Base-by-base conservation (phyloP, 75 land plant genomes). In the Pinus albicaulis region DNA sequence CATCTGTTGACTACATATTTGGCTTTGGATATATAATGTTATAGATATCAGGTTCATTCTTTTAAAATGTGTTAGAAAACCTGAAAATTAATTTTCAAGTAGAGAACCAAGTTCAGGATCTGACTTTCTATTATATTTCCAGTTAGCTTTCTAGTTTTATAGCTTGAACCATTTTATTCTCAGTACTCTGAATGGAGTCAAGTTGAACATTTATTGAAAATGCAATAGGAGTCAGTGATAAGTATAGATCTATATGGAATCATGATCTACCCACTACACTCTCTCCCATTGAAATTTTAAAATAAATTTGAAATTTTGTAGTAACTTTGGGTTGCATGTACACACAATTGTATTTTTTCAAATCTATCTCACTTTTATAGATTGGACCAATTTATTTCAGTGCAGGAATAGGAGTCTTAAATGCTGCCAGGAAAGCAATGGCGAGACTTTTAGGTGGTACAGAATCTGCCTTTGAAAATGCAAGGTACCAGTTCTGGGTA, bases 321-420 rank as follows among this genome's bases (percentile, higher is more conserved):
- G 12, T 48, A 48, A 48, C 12, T 48, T 48, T 48, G 53, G 53
- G 53, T 16, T 62, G 15, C 36, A 17, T 28, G 41, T 36, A 65
- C 36, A 4, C 28, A 19, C 36, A 12, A 8, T 41, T 12, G 11
- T 38, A 12, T 44, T 68, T n/a, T n/a, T 66, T 38, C 13, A 10
- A 20, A 36, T 68, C n/a, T 22, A 38, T 38, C 48, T 17, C 11
- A 68, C 36, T 31, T 17, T n/a, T 68, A 68, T 20, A 38, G 2
- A 68, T 68, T 68, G 23, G 3, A 10, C 41, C 48, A 68, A 20
- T 20, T 68, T 55, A 63, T 24, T 81, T 65, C 92, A 93, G 99
- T 95, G 99, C 99, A 25, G 99, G 99, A 74, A 86, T 98, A 71
- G 99, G 99, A 26, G 98, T 98, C 76, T 76, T 98, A 7, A 94